These are phyloP conservation scores for Phytophthora syringae DNA, from an alignment of 352 stramenopile genomes.

Conservation along the genomic window DNA sequence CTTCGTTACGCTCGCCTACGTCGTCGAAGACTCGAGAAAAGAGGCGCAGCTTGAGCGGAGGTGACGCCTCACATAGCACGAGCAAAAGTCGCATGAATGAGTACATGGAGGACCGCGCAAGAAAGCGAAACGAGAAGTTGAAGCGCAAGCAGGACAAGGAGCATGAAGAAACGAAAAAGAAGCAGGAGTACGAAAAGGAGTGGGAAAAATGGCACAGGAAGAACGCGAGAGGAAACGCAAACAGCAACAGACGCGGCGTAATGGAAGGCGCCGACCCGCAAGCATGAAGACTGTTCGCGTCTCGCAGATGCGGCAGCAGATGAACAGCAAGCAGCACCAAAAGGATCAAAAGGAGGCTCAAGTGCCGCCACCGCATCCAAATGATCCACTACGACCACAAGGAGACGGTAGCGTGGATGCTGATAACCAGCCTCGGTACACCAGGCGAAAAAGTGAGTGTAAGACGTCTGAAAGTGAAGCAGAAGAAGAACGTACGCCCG, in stretches of 20 bases:
- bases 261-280: constrained; percentile 66
- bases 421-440: constrained; percentile 38
- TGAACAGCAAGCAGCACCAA: constrained; percentile 73
- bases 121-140: constrained; percentile 80
- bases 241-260: constrained; percentile 75
- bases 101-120: constrained; percentile 87
- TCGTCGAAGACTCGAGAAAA: constrained; percentile 51
- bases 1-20: constrained; percentile 42
- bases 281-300: constrained; percentile 87
- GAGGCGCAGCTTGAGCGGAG: constrained; percentile 42
- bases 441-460: constrained; percentile 52
- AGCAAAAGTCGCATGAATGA: constrained; percentile 89
- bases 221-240: constrained; percentile 84
- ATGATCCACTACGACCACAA: constrained; percentile 29
- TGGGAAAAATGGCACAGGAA: constrained; percentile 91
- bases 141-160: constrained; percentile 79
- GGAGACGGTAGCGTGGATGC: constrained; percentile 39
- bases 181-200: constrained; percentile 89
- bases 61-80: constrained; percentile 36
- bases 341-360: constrained; percentile 45
- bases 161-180: constrained; percentile 75
- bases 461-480: constrained; percentile 71
- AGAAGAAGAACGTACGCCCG: constrained; percentile 33
- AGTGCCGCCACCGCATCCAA: constrained; percentile 20
- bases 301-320: constrained; percentile 86